Base-by-base conservation (phyloP, 129 eudicot species). In the Flaveria sonorensis region DNA sequence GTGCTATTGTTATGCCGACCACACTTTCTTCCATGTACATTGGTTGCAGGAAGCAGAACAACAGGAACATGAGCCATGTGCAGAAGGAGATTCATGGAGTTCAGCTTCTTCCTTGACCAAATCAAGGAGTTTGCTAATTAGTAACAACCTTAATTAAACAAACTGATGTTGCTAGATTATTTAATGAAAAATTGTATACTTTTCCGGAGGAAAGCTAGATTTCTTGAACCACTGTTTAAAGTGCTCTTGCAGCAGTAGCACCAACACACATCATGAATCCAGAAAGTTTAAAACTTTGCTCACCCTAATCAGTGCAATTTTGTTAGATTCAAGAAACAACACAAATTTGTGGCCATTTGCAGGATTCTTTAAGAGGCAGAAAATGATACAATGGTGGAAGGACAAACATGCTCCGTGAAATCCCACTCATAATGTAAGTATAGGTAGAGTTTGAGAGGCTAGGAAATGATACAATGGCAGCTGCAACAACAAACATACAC, bases 1-100 rank as follows among this genome's bases (percentile, higher is more conserved):
- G 82, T 32, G 89, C 84, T 24, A 88, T 65, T 3, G 89, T 88
- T 12, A 82, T 71, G 2, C 76, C 89, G 10, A 79, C 82, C 23
- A 88, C 92, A 71, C 85, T 81, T 10, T 74, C 85, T 77, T 89
- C 93, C 77, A 89, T 81, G 20, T 57, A 79, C 4, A 88, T 83
- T 10, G 89, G 89, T 81, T 78, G 82, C 81, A n/a, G 93, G 93
- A 32, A 88, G 90, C 65, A 86, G 75, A 15, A 83, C 82, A 75
- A 83, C 96, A 73, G 97, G 97, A 72, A 93, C 91, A 16, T 97
- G 98, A 79, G 97, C 97, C 98, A 94, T 94, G 90, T 94, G 91
- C 30, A 94, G 62, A 24, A 94, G 97, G 62, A 94, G 90, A 84
- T 93, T 93, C 98, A 89, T 93, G 0, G 98, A 93, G 73, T 93